phyloP scores from a whole-genome alignment of 306 rosid genomes.

The Inga oerstediana region DNA sequence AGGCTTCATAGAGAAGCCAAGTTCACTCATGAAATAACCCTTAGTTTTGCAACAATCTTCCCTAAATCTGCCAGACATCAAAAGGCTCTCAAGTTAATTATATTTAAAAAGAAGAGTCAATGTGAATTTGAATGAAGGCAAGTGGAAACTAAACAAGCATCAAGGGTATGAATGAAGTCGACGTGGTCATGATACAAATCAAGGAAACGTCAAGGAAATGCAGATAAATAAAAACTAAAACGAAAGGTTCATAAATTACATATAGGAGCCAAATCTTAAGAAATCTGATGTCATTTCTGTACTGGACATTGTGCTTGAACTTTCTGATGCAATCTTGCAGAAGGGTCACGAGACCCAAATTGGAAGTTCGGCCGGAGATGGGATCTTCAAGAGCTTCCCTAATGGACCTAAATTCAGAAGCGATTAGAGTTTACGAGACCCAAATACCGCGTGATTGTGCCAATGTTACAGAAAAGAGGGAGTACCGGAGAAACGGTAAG shows the following conservation, averaged over 20 bases:
- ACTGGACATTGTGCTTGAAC: constrained; percentile 45
- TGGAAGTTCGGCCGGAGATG: constrained; percentile 31
- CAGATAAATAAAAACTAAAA: background rate
- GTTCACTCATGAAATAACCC: background rate
- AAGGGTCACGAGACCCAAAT: constrained; percentile 35
- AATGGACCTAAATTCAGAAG: constrained; percentile 44
- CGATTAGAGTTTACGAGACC: background rate
- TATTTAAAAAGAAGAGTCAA: background rate
- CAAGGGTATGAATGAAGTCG: background rate
- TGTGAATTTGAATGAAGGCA: background rate
- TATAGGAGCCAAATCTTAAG: constrained; percentile 68
- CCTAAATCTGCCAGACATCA: background rate
- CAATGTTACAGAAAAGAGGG: background rate
- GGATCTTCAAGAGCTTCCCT: constrained; percentile 47
- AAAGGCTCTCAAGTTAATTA: background rate
- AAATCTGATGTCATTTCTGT: constrained; percentile 62
- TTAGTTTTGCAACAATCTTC: background rate
- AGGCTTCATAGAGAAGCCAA: background rate
- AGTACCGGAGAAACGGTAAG: constrained; percentile 53
- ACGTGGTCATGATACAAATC: background rate
- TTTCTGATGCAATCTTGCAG: constrained; percentile 52
- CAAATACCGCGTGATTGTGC: background rate
- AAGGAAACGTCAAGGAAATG: background rate
- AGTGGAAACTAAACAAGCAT: background rate
- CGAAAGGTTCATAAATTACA: constrained; percentile 27